Evolutionary conservation across 2,329 filamentous ascomycete species (phyloP).

Genomic region (Fusarium paranaense): DNA sequence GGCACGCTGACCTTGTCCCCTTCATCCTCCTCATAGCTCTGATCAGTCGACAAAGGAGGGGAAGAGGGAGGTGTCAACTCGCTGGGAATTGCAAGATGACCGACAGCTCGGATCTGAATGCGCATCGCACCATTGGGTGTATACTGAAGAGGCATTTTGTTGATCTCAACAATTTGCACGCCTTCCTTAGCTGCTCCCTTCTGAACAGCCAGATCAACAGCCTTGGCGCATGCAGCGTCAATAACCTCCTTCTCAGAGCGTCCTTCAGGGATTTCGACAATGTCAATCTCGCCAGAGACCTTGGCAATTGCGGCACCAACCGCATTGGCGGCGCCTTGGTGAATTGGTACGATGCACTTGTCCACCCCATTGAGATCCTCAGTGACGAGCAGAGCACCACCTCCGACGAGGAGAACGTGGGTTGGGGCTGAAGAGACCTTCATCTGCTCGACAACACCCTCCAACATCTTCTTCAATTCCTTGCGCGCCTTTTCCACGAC

Average conservation of each 20-base stretch:
- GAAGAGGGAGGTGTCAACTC: conserved; percentile 41
- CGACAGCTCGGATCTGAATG: conserved; percentile 51
- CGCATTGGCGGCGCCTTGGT: conserved; percentile 68
- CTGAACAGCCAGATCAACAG: conserved; percentile 46
- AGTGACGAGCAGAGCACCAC: conserved; percentile 65
- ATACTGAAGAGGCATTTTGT: conserved; percentile 55
- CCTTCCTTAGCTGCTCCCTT: conserved; percentile 48
- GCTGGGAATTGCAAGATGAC: conserved; percentile 46
- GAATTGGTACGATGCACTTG: conserved; percentile 62
- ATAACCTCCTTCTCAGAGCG: conserved; percentile 53
- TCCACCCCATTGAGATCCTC: conserved; percentile 61
- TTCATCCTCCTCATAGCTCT: conserved; percentile 37
- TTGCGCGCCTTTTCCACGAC: conserved; percentile 40
- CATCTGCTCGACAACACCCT: conserved; percentile 65
- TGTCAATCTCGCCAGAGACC: conserved; percentile 64
- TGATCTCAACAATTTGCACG: conserved; percentile 59
- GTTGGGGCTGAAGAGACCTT: conserved; percentile 66
- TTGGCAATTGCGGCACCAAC: conserved; percentile 70
- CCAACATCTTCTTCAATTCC: conserved; percentile 60
- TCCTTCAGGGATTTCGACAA: conserved; percentile 60
- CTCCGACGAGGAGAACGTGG: conserved; percentile 67
- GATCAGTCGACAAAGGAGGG: conserved; percentile 11
- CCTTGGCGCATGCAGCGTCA: conserved; percentile 52
- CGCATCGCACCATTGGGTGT: conserved; percentile 50
- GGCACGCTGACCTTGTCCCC: conserved; percentile 44